Percentiles rank a stretch among this genome's conserved stretches.
Conservation (phyloP, 1,284 basidiomycete species). For the Thelephora terrestris region DNA sequence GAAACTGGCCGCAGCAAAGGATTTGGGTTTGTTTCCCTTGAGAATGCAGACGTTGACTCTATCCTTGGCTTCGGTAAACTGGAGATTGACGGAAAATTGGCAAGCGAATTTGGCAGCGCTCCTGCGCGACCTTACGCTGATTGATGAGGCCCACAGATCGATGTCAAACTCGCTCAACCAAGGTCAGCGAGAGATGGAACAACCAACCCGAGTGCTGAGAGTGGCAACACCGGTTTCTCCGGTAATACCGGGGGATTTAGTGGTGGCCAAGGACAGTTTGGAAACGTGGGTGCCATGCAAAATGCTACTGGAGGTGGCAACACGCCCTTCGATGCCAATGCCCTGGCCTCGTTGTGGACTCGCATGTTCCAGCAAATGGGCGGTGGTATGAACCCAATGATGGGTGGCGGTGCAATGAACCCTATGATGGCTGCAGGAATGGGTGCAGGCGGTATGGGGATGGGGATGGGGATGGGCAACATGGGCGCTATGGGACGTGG, state of each 20-base stretch:
- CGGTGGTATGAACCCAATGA: conserved; percentile 36
- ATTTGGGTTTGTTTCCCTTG: conserved; percentile 96
- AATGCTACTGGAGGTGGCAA: conserved; percentile 24
- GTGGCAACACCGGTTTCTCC: conserved; percentile 11
- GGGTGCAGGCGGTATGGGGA: conserved; percentile 22
- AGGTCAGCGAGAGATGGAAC: conserved; percentile 65
- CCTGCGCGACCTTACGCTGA: conserved; percentile 3
- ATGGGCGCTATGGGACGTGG: conserved; percentile 27
- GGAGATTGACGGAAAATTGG: conserved; percentile 87
- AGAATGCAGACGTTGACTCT: conserved; percentile 78
- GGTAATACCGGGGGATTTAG: conserved; percentile 10
- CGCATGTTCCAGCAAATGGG: conserved; percentile 75
- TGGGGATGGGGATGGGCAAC: conserved; percentile 26
- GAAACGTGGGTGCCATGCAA: conserved; percentile 18
- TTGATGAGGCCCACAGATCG: conserved; percentile 49
- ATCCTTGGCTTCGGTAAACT: conserved; percentile 80
- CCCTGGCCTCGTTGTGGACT: conserved; percentile 69
- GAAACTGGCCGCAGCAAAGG: conserved; percentile 95
- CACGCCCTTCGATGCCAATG: conserved; percentile 72
- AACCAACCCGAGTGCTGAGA: conserved; percentile 16
- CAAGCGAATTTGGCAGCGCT: conserved; percentile 27
- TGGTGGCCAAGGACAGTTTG: conserved; percentile 14
- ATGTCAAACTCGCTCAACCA: conserved; percentile 90
- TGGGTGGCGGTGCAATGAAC: conserved; percentile 32
- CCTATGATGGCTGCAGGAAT: conserved; percentile 31